phyloP scores from a whole-genome alignment of 345 rosid genomes.

The Sisymbrium altissimum region DNA sequence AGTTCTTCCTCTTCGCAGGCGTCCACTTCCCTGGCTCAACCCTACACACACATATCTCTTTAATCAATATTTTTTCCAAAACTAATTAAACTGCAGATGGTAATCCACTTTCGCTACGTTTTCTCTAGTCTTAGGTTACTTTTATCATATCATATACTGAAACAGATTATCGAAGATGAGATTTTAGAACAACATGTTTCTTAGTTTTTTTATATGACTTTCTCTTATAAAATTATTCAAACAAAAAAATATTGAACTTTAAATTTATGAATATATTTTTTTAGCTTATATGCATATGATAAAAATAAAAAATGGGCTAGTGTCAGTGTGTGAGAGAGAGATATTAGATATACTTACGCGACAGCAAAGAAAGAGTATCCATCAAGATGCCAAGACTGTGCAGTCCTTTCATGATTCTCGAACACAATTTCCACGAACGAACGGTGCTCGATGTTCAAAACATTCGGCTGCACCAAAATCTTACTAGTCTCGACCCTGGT shows the following conservation, averaged over 20 bases:
- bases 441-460: conserved; percentile 56
- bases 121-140: not conserved
- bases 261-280: too few species aligned
- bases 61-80: not conserved
- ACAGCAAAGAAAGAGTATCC: conserved; percentile 74
- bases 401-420: conserved; percentile 55
- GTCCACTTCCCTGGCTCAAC: conserved; percentile 68
- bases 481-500: not conserved
- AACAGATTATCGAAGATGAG: not conserved
- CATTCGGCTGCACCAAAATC: conserved; percentile 33
- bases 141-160: not conserved
- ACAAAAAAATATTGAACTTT: too few species aligned
- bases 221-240: too few species aligned
- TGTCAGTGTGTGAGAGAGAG: not conserved
- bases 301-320: too few species aligned
- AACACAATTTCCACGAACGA: conserved; percentile 59
- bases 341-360: conserved; percentile 40
- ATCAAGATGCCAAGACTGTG: conserved; percentile 60
- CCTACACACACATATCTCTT: conserved; percentile 25
- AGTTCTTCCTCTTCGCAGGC: conserved; percentile 49
- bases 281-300: too few species aligned
- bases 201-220: not conserved
- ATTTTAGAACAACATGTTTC: not conserved
- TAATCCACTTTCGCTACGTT: not conserved
- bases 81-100: too few species aligned